Evolutionary conservation across 1,284 basidiomycete genomes (phyloP).

Genomic region (Cryptococcus sp.): DNA sequence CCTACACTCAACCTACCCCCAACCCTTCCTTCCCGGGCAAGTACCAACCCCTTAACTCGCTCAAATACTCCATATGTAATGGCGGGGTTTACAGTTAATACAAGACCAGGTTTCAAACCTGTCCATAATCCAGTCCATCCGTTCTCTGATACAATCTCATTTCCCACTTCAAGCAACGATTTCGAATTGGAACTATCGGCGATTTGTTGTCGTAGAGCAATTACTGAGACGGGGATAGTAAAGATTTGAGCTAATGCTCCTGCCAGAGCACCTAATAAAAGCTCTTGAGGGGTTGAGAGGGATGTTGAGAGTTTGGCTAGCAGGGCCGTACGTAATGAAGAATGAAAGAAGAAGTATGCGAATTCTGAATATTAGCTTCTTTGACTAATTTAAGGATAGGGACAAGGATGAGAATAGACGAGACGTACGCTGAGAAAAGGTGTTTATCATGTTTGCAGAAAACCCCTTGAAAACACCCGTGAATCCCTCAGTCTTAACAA

Average conservation of each 20-base stretch:
- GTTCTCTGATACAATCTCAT: slow-evolving; percentile 86
- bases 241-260: slow-evolving; percentile 96
- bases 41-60: slow-evolving; percentile 62
- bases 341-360: slow-evolving; percentile 99
- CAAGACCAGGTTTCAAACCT: slow-evolving; percentile 85
- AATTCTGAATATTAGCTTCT: too few relatives aligned
- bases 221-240: slow-evolving; percentile 95
- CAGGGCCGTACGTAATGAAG: slow-evolving; percentile 64
- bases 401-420: background rate
- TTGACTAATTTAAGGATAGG: too few relatives aligned
- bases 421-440: slow-evolving; percentile 86
- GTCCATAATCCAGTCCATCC: slow-evolving; percentile 91
- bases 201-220: slow-evolving; percentile 95
- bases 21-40: slow-evolving; percentile 44
- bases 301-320: slow-evolving; percentile 18
- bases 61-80: slow-evolving; percentile 98
- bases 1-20: slow-evolving; percentile 54
- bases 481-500: slow-evolving; percentile 74
- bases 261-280: slow-evolving; percentile 83
- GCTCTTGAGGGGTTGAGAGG: slow-evolving; percentile 74
- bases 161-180: slow-evolving; percentile 60
- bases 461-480: slow-evolving; percentile 87
- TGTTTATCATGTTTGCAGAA: slow-evolving; percentile 96
- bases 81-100: slow-evolving; percentile 93
- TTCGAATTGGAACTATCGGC: slow-evolving; percentile 49